Evolutionary conservation across 164 flowering plant genomes (phyloP).

Genomic region (Tetracentron sinense): DNA sequence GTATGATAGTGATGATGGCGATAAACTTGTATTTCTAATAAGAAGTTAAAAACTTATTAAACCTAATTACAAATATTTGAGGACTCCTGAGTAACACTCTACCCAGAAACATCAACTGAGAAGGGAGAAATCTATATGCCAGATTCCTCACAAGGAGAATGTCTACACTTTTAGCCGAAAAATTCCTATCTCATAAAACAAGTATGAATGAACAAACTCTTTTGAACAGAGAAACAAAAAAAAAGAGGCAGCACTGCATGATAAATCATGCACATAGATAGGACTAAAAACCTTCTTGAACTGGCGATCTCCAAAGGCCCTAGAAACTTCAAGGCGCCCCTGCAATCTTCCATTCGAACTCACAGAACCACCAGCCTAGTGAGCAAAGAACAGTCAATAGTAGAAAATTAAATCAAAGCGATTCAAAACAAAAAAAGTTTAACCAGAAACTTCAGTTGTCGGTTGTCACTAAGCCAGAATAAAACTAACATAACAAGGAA

Average conservation of each 20-base stretch:
- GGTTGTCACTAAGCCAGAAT: too few relatives aligned
- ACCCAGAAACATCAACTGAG: too few relatives aligned
- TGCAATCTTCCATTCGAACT: constrained; percentile 79
- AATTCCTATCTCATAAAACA: too few relatives aligned
- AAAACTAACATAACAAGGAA: neutral
- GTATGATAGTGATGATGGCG: too few relatives aligned
- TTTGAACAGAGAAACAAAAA: too few relatives aligned
- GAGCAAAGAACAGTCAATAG: neutral
- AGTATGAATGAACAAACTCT: neutral
- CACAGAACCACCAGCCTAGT: constrained; percentile 81
- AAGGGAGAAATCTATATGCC: too few relatives aligned
- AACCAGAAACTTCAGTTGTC: neutral
- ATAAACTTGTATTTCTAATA: too few relatives aligned
- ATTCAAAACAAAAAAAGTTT: neutral
- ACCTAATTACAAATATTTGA: too few relatives aligned
- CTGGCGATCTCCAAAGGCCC: constrained; percentile 96
- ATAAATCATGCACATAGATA: neutral
- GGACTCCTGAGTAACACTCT: too few relatives aligned
- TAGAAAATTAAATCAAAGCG: neutral
- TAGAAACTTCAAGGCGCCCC: constrained; percentile 93
- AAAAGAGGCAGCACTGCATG: neutral
- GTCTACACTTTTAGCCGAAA: too few relatives aligned
- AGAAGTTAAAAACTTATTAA: too few relatives aligned
- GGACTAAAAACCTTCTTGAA: constrained; percentile 64
- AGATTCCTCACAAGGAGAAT: too few relatives aligned